Conservation (phyloP, 1,284 basidiomycete genomes). For the Wolfiporia cocos region DNA sequence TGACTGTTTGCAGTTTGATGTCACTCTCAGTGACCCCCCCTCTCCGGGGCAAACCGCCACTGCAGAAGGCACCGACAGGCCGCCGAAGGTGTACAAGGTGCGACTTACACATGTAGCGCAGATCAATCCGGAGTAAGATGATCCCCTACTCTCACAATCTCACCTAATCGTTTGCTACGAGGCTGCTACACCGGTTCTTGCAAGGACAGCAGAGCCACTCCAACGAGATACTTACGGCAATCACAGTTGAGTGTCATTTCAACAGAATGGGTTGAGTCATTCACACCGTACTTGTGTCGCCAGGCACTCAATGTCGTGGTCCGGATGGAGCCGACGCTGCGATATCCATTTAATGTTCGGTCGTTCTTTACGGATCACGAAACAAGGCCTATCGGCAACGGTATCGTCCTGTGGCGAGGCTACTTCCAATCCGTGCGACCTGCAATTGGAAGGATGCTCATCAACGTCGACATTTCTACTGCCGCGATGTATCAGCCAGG, state of each 20-base stretch:
- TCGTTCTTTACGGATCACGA: slow-evolving; percentile 71
- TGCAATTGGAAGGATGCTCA: slow-evolving; percentile 55
- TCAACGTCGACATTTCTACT: slow-evolving; percentile 76
- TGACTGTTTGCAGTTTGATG: slow-evolving; percentile 48
- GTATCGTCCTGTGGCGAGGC: slow-evolving; percentile 67
- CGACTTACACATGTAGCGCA: slow-evolving; percentile 60
- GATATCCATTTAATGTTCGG: slow-evolving; percentile 67
- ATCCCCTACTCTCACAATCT: slow-evolving; percentile 3
- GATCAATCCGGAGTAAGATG: slow-evolving; percentile 68
- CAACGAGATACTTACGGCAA: slow-evolving; percentile 63
- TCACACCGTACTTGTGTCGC: background rate
- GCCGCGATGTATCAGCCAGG: slow-evolving; percentile 67
- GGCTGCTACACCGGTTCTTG: slow-evolving; percentile 58
- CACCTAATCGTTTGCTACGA: slow-evolving; percentile 27
- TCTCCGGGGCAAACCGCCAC: slow-evolving; percentile 8
- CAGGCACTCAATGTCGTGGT: slow-evolving; percentile 73
- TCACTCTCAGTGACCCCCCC: slow-evolving; percentile 37
- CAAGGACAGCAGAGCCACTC: slow-evolving; percentile 64
- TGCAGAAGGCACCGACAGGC: slow-evolving; percentile 6
- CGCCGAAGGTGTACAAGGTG: slow-evolving; percentile 55
- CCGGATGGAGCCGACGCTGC: slow-evolving; percentile 65
- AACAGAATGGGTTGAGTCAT: slow-evolving; percentile 1
- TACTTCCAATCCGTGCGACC: slow-evolving; percentile 76
- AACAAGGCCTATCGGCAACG: slow-evolving; percentile 57
- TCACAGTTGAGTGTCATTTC: slow-evolving; percentile 59